Evolutionary conservation across 345 rosid species (phyloP).

Genomic region (Euclidium syriacum): DNA sequence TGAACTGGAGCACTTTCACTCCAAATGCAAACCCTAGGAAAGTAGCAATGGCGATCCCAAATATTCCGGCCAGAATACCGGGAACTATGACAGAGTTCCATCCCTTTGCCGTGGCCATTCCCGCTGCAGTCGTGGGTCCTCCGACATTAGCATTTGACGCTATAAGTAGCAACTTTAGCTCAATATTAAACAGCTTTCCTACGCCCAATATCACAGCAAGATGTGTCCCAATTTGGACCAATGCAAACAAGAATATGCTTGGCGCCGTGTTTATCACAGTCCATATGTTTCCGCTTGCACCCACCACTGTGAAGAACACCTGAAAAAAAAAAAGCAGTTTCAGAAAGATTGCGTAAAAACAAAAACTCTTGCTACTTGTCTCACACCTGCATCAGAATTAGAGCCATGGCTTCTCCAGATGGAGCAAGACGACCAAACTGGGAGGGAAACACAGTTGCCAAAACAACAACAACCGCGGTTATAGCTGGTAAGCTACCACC

Average conservation of each 20-base stretch:
- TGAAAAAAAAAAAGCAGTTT: conserved; percentile 11
- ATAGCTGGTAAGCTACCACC: conserved; percentile 81
- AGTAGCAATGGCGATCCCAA: conserved; percentile 76
- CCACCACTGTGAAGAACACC: conserved; percentile 87
- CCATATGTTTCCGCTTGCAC: conserved; percentile 86
- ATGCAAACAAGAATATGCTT: conserved; percentile 77
- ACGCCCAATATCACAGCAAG: conserved; percentile 69
- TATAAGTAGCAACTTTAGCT: conserved; percentile 61
- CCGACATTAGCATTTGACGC: conserved; percentile 95
- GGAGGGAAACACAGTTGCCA: conserved; percentile 71
- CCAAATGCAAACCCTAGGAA: conserved; percentile 68
- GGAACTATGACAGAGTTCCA: conserved; percentile 71
- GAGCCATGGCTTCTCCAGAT: conserved; percentile 83
- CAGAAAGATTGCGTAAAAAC: not conserved
- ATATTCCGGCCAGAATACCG: conserved; percentile 70
- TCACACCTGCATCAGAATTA: conserved; percentile 83
- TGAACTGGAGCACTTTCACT: conserved; percentile 37
- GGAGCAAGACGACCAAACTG: conserved; percentile 72
- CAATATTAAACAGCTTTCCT: conserved; percentile 67
- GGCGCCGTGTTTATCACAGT: conserved; percentile 76
- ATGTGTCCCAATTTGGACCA: conserved; percentile 66
- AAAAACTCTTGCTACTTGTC: not conserved
- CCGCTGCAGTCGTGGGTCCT: conserved; percentile 88
- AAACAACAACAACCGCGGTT: conserved; percentile 64
- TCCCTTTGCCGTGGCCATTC: conserved; percentile 92